A percentile compares a stretch with the other conserved stretches of the same genome.
Conservation (phyloP, 1,139 yeast species). For the Candida labiduridarum region DNA sequence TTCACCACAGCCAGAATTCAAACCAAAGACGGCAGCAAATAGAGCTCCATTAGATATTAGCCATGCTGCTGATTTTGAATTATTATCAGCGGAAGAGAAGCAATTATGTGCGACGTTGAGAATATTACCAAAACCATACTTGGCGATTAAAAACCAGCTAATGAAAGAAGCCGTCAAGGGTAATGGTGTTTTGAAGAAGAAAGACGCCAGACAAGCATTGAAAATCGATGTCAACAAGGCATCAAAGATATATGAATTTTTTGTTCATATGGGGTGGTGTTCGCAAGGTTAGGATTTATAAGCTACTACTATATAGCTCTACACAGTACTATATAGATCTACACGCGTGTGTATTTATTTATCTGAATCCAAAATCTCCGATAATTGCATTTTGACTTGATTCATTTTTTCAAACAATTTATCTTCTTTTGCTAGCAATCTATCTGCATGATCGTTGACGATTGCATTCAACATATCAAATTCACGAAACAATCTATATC, state of each 20-base stretch:
- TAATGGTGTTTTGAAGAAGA: slow-evolving; percentile 81
- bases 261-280: slow-evolving; percentile 89
- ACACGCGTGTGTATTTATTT: background rate
- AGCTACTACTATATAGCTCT: background rate
- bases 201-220: slow-evolving; percentile 78
- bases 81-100: slow-evolving; percentile 84
- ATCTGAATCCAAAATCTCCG: slow-evolving; percentile 8
- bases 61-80: slow-evolving; percentile 79
- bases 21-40: slow-evolving; percentile 37
- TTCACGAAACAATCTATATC: slow-evolving; percentile 40
- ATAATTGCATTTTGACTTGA: slow-evolving; percentile 5
- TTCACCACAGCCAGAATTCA: slow-evolving; percentile 40
- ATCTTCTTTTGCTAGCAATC: slow-evolving; percentile 7
- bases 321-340: no score
- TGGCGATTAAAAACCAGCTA: slow-evolving; percentile 89
- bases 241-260: slow-evolving; percentile 86
- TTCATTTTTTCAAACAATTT: slow-evolving; percentile 6
- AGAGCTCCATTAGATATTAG: slow-evolving; percentile 73
- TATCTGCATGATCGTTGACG: slow-evolving; percentile 37
- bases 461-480: slow-evolving; percentile 26
- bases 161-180: slow-evolving; percentile 85
- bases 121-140: slow-evolving; percentile 88
- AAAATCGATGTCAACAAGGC: slow-evolving; percentile 89
- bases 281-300: slow-evolving; percentile 36
- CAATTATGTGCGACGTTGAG: slow-evolving; percentile 80